Evolutionary conservation across 495 filamentous ascomycete genomes (phyloP), one percentile per base, ranked within the genome.

Genomic region (Hyaloscypha hepaticicola): DNA sequence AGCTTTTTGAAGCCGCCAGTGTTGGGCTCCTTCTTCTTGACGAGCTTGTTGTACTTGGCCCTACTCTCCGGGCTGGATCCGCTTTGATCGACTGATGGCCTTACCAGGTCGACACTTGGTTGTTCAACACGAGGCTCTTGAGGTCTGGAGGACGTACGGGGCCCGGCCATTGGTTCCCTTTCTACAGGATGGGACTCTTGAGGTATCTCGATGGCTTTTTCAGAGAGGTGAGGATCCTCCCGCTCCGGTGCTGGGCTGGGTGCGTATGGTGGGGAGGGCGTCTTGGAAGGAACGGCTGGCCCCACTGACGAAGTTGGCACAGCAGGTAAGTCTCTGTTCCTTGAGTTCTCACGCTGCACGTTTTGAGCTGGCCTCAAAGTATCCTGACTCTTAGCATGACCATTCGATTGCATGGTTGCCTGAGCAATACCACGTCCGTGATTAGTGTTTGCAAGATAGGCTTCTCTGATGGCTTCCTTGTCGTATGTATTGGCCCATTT

Each of bases 401-500:
- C 75, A 55, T 76, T 74, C 26, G 73, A 73, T 33, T 73, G 70
- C 51, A 74, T 69, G 1, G 72, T 62, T 12, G 66, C 48, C 49
- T 71, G 67, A 14, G 66, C 72, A 26, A 70, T 41, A 33, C 88
- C 91, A 58, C 82, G 89, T 48, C 92, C 91, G 24, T 87, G 86
- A 66, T 82, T 86, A 27, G 75, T 76, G 70, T 96, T 82, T 14
- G 83, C 86, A 11, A 98, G 81, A 76, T 97, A 98, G 24, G 89
- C 87, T 52, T 88, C 85, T 19, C 91, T 82, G 63, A 95, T 89
- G 2, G 87, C 82, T 71, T 95, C 86, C 75, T 93, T 93, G 72
- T 99, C 94, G 68, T 92, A 95, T 62, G 87, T 88, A 72, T 82
- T 91, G 11, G 94, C 91, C 95, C 95, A 99, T 74, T 97, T 94